A percentile compares a stretch with the other conserved stretches of the same genome.
phyloP scores from a whole-genome alignment of 306 rosid genomes.

The Coriaria nepalensis region DNA sequence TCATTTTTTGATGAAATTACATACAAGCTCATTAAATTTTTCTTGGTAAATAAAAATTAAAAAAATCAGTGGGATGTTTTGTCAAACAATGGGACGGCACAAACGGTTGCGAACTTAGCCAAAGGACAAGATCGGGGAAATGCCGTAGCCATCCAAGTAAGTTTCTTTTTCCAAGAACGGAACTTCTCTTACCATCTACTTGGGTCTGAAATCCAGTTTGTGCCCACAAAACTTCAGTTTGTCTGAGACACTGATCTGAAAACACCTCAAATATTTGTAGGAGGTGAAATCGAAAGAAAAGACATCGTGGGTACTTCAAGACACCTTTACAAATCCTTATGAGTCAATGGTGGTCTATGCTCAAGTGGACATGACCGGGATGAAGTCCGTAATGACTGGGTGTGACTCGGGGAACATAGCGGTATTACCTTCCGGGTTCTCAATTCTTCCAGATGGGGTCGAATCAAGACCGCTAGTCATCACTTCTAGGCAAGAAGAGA shows the following conservation, averaged over 20 bases:
- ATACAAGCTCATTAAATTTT: not conserved
- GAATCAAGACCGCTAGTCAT: slow-evolving; percentile 74
- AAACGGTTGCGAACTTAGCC: slow-evolving; percentile 65
- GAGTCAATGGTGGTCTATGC: slow-evolving; percentile 91
- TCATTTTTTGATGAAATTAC: not conserved
- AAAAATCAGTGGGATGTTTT: slow-evolving; percentile 74
- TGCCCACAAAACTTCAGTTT: not conserved
- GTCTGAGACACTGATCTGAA: no score
- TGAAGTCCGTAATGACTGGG: slow-evolving; percentile 88
- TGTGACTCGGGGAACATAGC: slow-evolving; percentile 81
- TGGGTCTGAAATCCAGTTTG: not conserved
- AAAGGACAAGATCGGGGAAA: slow-evolving; percentile 98
- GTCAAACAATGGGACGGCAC: slow-evolving; percentile 60
- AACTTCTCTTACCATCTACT: no score
- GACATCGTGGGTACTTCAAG: slow-evolving; percentile 81
- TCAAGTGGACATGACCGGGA: slow-evolving; percentile 58
- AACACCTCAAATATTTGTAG: slow-evolving; percentile 20
- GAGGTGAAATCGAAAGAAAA: slow-evolving; percentile 57
- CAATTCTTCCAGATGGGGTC: slow-evolving; percentile 72
- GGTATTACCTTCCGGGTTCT: slow-evolving; percentile 80
- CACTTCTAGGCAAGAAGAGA: slow-evolving; percentile 51
- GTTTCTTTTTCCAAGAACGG: slow-evolving; percentile 8
- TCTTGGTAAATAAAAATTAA: slow-evolving; percentile 1
- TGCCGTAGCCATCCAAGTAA: slow-evolving; percentile 74
- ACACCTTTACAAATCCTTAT: slow-evolving; percentile 65